These are phyloP conservation scores for Atalantia buxifolia DNA, from an alignment of 345 rosid genomes.

Conservation along the genomic window DNA sequence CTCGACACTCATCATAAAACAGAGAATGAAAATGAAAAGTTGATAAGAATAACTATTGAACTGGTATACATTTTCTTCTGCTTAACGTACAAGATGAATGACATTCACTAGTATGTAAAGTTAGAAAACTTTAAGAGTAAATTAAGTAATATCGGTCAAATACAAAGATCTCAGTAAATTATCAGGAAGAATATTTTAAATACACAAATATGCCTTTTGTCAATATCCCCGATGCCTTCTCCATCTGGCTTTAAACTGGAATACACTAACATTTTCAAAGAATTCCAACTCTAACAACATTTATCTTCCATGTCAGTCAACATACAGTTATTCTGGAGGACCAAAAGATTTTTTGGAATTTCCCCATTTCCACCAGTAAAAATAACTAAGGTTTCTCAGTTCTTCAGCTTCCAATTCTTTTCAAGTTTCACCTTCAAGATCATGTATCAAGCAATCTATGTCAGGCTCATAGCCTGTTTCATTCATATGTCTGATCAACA, in stretches of 20 bases:
- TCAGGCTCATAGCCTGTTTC: constrained; percentile 54
- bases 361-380: background rate
- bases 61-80: background rate
- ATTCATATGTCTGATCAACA: constrained; percentile 49
- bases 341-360: background rate
- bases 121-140: background rate
- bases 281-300: background rate
- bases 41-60: background rate
- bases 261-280: background rate
- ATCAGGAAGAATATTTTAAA: background rate
- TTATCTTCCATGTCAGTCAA: background rate
- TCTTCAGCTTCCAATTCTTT: background rate
- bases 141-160: background rate
- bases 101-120: background rate
- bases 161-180: background rate
- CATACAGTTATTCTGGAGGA: background rate
- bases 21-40: background rate
- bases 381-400: background rate
- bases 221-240: background rate
- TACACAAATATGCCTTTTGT: background rate
- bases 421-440: constrained; percentile 40
- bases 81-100: background rate
- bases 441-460: constrained; percentile 40
- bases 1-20: background rate
- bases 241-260: background rate